Conservation (phyloP, 2,329 filamentous ascomycete species). For the Venturia asperata region DNA sequence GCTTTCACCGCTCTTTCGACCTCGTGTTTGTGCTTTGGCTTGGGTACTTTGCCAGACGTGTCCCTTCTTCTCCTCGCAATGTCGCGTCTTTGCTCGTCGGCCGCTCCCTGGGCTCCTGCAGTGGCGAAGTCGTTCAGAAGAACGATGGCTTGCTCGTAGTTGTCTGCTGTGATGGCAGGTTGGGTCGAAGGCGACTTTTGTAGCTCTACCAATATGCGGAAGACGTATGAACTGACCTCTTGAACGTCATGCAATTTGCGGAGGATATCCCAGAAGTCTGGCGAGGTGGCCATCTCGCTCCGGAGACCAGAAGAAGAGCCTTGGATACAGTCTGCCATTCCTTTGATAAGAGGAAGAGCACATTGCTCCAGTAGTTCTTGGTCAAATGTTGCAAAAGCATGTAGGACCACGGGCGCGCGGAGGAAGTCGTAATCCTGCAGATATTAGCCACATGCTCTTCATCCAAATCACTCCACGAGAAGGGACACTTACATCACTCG, state of each 20-base stretch:
- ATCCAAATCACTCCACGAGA: constrained; percentile 34
- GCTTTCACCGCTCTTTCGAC: constrained; percentile 84
- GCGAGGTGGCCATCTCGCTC: constrained; percentile 91
- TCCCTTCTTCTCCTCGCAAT: constrained; percentile 46
- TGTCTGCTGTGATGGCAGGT: constrained; percentile 80
- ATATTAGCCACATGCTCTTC: background rate
- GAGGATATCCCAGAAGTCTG: constrained; percentile 93
- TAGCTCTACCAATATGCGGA: constrained; percentile 75
- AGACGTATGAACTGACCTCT: constrained; percentile 69
- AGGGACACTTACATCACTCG: constrained; percentile 59
- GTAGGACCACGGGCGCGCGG: constrained; percentile 82
- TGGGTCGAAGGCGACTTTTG: constrained; percentile 57
- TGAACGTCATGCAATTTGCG: constrained; percentile 63
- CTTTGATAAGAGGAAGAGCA: constrained; percentile 67
- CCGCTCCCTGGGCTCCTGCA: constrained; percentile 65
- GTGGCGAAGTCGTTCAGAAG: constrained; percentile 87
- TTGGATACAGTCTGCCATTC: constrained; percentile 71
- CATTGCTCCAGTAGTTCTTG: constrained; percentile 69
- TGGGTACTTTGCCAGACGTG: constrained; percentile 31
- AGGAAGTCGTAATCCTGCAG: constrained; percentile 73
- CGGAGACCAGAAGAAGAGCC: constrained; percentile 69
- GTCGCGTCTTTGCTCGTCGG: constrained; percentile 63
- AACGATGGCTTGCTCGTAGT: constrained; percentile 81
- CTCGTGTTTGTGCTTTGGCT: constrained; percentile 48
- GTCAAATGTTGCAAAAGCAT: constrained; percentile 82